A percentile compares a stretch with the other conserved stretches of the same genome.
These are phyloP conservation scores for Wickerhamomyces sp. DNA, from an alignment of 1,139 yeast genomes.

Conservation along the genomic window DNA sequence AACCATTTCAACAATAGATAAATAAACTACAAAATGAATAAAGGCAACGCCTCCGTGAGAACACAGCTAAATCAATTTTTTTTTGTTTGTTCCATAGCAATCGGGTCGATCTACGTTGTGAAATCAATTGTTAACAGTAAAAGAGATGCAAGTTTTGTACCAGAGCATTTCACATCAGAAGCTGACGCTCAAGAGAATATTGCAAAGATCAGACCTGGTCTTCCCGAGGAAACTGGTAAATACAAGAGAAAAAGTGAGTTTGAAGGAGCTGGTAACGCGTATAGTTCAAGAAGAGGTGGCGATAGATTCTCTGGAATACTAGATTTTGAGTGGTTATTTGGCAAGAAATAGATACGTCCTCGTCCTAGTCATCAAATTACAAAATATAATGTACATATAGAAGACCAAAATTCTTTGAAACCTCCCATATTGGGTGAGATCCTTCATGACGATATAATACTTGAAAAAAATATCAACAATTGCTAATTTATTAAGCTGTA, in stretches of 20 bases:
- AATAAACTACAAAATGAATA: not conserved
- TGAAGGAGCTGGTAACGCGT: slow-evolving; percentile 63
- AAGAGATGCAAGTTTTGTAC: slow-evolving; percentile 20
- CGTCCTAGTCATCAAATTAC: too few species aligned
- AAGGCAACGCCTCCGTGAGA: slow-evolving; percentile 10
- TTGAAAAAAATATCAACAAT: too few species aligned
- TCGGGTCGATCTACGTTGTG: slow-evolving; percentile 22
- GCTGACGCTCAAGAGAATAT: slow-evolving; percentile 6
- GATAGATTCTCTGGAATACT: slow-evolving; percentile 31
- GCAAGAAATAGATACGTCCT: too few species aligned
- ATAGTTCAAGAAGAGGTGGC: slow-evolving; percentile 36
- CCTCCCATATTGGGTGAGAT: too few species aligned
- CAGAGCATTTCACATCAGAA: slow-evolving; percentile 14
- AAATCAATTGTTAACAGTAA: slow-evolving; percentile 19
- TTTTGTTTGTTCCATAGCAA: slow-evolving; percentile 21
- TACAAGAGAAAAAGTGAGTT: slow-evolving; percentile 50
- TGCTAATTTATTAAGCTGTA: too few species aligned
- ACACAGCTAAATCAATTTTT: slow-evolving; percentile 18
- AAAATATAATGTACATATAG: too few species aligned
- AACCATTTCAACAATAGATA: too few species aligned
- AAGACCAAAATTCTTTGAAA: too few species aligned
- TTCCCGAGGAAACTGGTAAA: slow-evolving; percentile 20
- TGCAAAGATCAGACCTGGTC: slow-evolving; percentile 22
- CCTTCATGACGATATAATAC: too few species aligned
- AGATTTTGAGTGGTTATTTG: slow-evolving; percentile 18